Percentiles rank a stretch among this genome's conserved stretches.
These are phyloP conservation scores for Fusarium sp. DNA, from an alignment of 2,329 filamentous ascomycete genomes.

Conservation along the genomic window DNA sequence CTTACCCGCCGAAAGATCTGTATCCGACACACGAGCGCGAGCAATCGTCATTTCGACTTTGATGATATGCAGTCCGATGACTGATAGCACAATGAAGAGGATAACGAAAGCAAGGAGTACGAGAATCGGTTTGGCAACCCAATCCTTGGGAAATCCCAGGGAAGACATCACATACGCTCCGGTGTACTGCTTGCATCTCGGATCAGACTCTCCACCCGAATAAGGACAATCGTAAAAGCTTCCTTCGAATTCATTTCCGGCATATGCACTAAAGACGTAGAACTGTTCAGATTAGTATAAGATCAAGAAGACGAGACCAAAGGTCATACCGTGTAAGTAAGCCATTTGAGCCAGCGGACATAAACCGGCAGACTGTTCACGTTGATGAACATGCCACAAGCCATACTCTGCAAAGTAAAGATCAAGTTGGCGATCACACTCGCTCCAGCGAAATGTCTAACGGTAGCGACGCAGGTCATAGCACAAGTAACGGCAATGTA, in stretches of 20 bases:
- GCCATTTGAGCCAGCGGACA: slow-evolving; percentile 82
- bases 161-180: slow-evolving; percentile 77
- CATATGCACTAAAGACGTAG: slow-evolving; percentile 79
- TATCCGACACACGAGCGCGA: slow-evolving; percentile 68
- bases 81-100: slow-evolving; percentile 73
- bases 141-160: slow-evolving; percentile 75
- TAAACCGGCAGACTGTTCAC: slow-evolving; percentile 80
- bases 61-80: slow-evolving; percentile 72
- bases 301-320: accelerated
- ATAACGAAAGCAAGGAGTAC: slow-evolving; percentile 71
- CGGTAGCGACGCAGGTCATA: slow-evolving; percentile 74
- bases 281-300: slow-evolving; percentile 59
- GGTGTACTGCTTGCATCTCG: slow-evolving; percentile 75
- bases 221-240: slow-evolving; percentile 80
- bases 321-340: slow-evolving; percentile 66
- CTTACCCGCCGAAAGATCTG: slow-evolving; percentile 76
- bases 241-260: slow-evolving; percentile 78
- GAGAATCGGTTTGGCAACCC: slow-evolving; percentile 76
- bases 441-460: slow-evolving; percentile 76
- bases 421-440: slow-evolving; percentile 79
- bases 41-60: slow-evolving; percentile 78
- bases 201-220: slow-evolving; percentile 71
- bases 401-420: slow-evolving; percentile 80
- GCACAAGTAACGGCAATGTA: slow-evolving; percentile 81
- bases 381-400: slow-evolving; percentile 83